Evolutionary conservation across 2,329 filamentous ascomycete species (phyloP), one percentile per base, ranked within the genome.

Genomic region (Coniochaeta pulveracea): DNA sequence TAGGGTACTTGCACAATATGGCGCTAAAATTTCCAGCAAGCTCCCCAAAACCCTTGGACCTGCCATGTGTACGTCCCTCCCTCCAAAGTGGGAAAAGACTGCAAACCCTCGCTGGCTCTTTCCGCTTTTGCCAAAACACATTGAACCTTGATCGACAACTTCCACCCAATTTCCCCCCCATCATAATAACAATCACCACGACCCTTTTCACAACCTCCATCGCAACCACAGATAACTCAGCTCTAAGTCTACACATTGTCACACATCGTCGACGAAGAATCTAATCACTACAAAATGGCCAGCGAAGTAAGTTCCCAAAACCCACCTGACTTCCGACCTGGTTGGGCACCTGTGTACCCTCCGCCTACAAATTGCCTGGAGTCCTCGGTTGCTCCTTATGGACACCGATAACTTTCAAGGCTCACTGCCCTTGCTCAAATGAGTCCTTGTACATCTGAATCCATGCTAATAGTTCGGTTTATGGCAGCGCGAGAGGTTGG

Each of bases 31-130:
- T 14, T 7, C 18, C 28, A 17, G 3, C 3, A 17, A 10, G 10
- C 17, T 22, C 28, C n/a, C 28, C 28, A 14, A 31, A 31, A 22
- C 27, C 18, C 28, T 31, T 17, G 28, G n/a, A 31, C 18, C 22
- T 31, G 28, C 28, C 27, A 19, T 30, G 10, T 21, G 17, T 21
- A n/a, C n/a, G n/a, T n/a, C 28, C 18, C 18, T 31, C 30, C 25
- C 19, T 33, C 30, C 14, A 32, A 31, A 32, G 29, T 25, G 19
- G 30, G 21, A 24, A 33, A 33, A 24, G n/a, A 33, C 30, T 33
- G 23, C 30, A 33, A 33, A 9, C 19, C 22, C 30, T 18, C 30
- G 11, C 30, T 10, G 19, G 30, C 19, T 15, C 19, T 33, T 25
- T 33, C 30, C 30, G 7, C 14, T 33, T 18, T 19, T 12, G 14